Evolutionary conservation across 2,329 filamentous ascomycete species (phyloP), one percentile per base, ranked within the genome.

Genomic region (Chaetomium sp.): DNA sequence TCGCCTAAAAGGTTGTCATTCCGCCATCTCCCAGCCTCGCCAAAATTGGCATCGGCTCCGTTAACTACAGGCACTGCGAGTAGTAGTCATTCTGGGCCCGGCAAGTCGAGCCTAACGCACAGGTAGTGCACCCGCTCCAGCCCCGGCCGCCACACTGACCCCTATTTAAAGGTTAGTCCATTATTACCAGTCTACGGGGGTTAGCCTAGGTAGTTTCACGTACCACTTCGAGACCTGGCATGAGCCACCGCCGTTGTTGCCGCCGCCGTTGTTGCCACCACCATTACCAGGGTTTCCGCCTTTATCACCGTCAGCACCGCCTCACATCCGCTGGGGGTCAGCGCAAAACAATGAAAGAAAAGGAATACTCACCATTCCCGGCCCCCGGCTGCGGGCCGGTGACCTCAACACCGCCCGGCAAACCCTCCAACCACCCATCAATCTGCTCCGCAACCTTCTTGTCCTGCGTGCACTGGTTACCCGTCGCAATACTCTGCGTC

Each of bases 391-490:
- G 65, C 38, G 67, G 67, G 5, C 67, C 67, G 0, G 57, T 63
- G 6, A 66, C 51, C 57, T 47, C 42, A 5, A 69, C 57, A 4
- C 25, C 50, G 5, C 59, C 65, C 9, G 67, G 65, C 59, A 69
- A 19, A 3, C 53, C 50, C 19, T 3, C n/a, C 45, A 65, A 47
- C 51, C 57, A 64, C 2, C 65, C 67, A 42, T 67, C 65, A 12
- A 67, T 63, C 42, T 63, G 53, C 63, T 67, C 67, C 8, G 35
- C n/a, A 1, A 69, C 67, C 31, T 63, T 61, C 31, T 64, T 59
- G 19, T 63, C 31, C 60, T 57, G 50, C 21, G 2, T 23, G 51
- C 63, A 67, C 55, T 65, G 57, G 19, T 68, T 68, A 1, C 49
- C 61, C 9, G 27, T 12, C 3, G 31, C 29, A 31, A 68, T 65